Conservation (phyloP, 73 alveolate genomes). For the Paramecium tetraurelia region DNA sequence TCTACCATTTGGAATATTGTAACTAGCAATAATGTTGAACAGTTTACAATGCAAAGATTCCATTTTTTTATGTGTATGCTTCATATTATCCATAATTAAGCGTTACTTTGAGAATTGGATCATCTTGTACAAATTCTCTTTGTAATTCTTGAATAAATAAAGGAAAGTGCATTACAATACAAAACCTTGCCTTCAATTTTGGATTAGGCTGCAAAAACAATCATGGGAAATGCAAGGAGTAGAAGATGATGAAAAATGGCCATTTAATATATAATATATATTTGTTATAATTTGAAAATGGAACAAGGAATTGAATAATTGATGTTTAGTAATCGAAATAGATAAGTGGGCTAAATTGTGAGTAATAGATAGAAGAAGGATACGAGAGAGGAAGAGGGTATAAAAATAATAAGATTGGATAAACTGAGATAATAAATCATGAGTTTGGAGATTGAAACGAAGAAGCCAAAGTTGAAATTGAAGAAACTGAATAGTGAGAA, state of each 20-base stretch:
- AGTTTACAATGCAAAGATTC: background rate
- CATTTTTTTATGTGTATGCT: background rate
- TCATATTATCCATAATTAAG: constrained; percentile 35
- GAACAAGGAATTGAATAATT: background rate
- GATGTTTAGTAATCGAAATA: background rate
- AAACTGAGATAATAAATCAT: background rate
- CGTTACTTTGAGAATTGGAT: background rate
- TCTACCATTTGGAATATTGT: constrained; percentile 38
- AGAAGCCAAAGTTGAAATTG: background rate
- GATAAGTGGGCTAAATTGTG: background rate
- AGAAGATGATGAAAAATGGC: background rate
- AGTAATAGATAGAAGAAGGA: background rate
- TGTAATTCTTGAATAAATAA: background rate
- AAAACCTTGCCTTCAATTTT: constrained; percentile 9
- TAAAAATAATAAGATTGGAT: background rate
- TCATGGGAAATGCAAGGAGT: background rate
- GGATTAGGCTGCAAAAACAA: background rate
- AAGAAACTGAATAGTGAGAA: background rate
- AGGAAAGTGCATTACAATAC: background rate
- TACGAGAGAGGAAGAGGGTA: background rate
- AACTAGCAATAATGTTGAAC: background rate
- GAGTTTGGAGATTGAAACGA: background rate
- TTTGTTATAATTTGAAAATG: background rate
- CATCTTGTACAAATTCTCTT: constrained; percentile 18
- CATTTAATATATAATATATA: background rate